These are phyloP conservation scores for Penicillium crystallinum DNA, from an alignment of 495 filamentous ascomycete species.

Conservation along the genomic window DNA sequence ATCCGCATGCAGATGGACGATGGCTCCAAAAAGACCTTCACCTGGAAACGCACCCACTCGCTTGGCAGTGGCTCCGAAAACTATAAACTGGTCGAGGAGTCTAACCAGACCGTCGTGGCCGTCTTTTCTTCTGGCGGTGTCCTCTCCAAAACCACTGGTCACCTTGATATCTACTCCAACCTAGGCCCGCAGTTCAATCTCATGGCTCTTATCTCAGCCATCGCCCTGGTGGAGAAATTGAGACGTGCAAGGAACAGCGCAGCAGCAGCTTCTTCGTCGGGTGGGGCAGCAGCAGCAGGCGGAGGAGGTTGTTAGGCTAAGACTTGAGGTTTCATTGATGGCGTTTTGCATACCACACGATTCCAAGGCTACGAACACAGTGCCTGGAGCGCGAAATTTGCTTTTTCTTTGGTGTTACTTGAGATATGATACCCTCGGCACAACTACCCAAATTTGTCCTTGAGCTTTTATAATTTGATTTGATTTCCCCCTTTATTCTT, in stretches of 20 bases:
- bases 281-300: constrained; percentile 8
- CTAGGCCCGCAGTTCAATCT: constrained; percentile 16
- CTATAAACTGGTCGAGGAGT: constrained; percentile 30
- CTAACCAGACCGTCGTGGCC: constrained; percentile 21
- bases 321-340: not conserved
- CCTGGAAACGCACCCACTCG: constrained; percentile 33
- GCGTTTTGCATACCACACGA: not conserved
- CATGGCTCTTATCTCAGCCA: constrained; percentile 18
- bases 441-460: not conserved
- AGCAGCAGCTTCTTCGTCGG: not conserved
- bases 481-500: not conserved
- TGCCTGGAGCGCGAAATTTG: not conserved
- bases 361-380: constrained; percentile 1
- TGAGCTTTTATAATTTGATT: not conserved
- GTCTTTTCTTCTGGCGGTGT: constrained; percentile 22
- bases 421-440: not conserved
- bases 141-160: constrained; percentile 10
- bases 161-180: constrained; percentile 17
- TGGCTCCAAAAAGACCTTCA: constrained; percentile 13
- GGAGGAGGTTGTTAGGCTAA: constrained; percentile 2
- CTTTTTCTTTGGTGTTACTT: not conserved
- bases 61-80: constrained; percentile 19
- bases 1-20: constrained; percentile 20
- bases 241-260: not conserved
- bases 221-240: constrained; percentile 18